phyloP scores from a whole-genome alignment of 345 rosid genomes.

The Moricandia arvensis region DNA sequence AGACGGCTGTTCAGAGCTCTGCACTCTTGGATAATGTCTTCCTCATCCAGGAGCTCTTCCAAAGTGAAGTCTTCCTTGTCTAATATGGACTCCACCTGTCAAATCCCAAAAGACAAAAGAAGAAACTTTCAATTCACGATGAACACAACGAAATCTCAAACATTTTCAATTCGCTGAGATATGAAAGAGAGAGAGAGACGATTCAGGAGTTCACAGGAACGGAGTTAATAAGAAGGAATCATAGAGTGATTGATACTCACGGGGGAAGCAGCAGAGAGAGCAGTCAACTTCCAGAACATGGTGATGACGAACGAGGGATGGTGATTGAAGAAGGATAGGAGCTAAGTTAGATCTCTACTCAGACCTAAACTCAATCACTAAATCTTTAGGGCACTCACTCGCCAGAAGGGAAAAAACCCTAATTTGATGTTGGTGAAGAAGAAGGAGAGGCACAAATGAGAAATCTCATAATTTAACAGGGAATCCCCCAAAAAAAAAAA shows the following conservation, averaged over 20 bases:
- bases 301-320: constrained; percentile 13
- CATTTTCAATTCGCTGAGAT: background rate
- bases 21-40: constrained; percentile 98
- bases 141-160: constrained; percentile 8
- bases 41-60: constrained; percentile 97
- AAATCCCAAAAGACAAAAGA: background rate
- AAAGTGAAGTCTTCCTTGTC: constrained; percentile 90
- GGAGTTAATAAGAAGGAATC: background rate
- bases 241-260: too few relatives aligned
- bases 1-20: constrained; percentile 94
- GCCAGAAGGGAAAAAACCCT: constrained; percentile 23
- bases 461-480: constrained; percentile 22
- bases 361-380: constrained; percentile 7
- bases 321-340: constrained; percentile 9
- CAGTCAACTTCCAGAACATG: constrained; percentile 96
- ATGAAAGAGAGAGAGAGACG: background rate
- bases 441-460: constrained; percentile 30
- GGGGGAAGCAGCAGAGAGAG: constrained; percentile 84
- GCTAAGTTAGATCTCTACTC: constrained; percentile 45
- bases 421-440: constrained; percentile 23
- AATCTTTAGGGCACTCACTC: constrained; percentile 20
- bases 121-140: background rate
- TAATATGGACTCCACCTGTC: constrained; percentile 80
- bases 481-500: constrained; percentile 3
- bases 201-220: background rate